Evolutionary conservation across 2,329 filamentous ascomycete genomes (phyloP).

Genomic region (Apiospora marii): DNA sequence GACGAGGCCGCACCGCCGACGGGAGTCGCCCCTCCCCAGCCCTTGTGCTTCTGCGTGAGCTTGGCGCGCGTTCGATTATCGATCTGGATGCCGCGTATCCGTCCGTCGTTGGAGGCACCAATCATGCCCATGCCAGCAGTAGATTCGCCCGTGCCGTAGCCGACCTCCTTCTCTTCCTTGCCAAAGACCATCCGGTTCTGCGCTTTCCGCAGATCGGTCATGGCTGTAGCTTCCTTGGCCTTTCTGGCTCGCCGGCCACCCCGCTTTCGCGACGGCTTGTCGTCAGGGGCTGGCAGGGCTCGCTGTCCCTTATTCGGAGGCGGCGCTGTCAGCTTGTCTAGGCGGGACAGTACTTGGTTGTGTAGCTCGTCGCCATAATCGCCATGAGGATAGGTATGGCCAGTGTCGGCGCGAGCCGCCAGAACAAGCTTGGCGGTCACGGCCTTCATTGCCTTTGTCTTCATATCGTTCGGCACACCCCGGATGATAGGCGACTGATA

Average conservation of each 20-base stretch:
- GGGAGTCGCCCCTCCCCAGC: constrained; percentile 82
- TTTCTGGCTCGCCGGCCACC: constrained; percentile 90
- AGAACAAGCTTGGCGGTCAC: constrained; percentile 92
- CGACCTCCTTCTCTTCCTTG: constrained; percentile 92
- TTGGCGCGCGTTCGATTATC: constrained; percentile 94
- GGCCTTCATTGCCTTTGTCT: constrained; percentile 93
- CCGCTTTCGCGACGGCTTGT: constrained; percentile 92
- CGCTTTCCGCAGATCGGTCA: constrained; percentile 95
- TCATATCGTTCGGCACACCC: constrained; percentile 83
- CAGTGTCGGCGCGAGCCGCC: constrained; percentile 89
- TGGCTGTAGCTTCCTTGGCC: constrained; percentile 94
- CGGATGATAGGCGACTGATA: constrained; percentile 92
- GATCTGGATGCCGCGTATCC: constrained; percentile 86
- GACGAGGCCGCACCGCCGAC: constrained; percentile 78
- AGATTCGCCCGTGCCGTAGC: constrained; percentile 85
- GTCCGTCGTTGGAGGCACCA: constrained; percentile 85
- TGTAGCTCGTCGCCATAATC: constrained; percentile 84
- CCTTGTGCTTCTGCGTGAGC: constrained; percentile 92
- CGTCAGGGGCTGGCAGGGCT: constrained; percentile 90
- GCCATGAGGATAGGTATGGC: constrained; percentile 82
- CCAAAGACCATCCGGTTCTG: constrained; percentile 97
- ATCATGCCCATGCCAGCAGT: constrained; percentile 96
- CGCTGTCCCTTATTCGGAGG: constrained; percentile 87
- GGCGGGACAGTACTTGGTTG: constrained; percentile 80
- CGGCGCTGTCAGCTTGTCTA: constrained; percentile 93